These are phyloP conservation scores for Vinca minor DNA, from an alignment of 257 asterid genomes.

Conservation along the genomic window DNA sequence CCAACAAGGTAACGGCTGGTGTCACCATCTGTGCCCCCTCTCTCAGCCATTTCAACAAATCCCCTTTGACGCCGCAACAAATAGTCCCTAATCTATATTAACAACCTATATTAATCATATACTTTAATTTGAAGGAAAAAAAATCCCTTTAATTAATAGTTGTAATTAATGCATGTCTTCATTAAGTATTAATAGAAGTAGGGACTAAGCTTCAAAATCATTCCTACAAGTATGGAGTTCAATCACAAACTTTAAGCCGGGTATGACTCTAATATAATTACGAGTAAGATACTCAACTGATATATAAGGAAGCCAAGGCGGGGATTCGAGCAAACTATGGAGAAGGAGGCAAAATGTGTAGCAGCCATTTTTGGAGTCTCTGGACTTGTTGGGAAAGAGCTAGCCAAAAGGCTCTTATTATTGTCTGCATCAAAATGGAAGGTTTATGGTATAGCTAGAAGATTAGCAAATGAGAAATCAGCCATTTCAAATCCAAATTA, in stretches of 20 bases:
- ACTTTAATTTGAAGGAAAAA: neutral
- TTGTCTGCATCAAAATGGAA: conserved; percentile 51
- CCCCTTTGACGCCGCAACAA: conserved; percentile 1
- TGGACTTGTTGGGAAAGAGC: conserved; percentile 78
- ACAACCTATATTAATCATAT: neutral
- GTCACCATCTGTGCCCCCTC: conserved; percentile 20
- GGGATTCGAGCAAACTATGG: neutral
- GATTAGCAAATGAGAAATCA: conserved; percentile 6
- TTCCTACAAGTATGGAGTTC: conserved; percentile 11
- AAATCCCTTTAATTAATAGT: neutral
- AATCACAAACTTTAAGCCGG: neutral
- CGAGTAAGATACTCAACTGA: too few species aligned
- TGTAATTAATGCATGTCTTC: neutral
- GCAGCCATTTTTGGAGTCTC: conserved; percentile 79
- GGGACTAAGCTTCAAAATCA: neutral
- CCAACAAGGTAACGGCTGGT: conserved; percentile 35
- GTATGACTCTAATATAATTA: neutral
- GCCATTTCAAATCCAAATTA: conserved; percentile 18
- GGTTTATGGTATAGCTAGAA: conserved; percentile 72
- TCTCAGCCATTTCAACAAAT: too few species aligned
- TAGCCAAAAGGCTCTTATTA: conserved; percentile 36
- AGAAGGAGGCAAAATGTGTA: conserved; percentile 15
- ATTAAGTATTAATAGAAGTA: neutral
- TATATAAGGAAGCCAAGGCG: neutral
- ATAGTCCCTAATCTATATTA: conserved; percentile 4